Evolutionary conservation across 306 rosid species (phyloP).

Genomic region (Pterocarpus santalinus): DNA sequence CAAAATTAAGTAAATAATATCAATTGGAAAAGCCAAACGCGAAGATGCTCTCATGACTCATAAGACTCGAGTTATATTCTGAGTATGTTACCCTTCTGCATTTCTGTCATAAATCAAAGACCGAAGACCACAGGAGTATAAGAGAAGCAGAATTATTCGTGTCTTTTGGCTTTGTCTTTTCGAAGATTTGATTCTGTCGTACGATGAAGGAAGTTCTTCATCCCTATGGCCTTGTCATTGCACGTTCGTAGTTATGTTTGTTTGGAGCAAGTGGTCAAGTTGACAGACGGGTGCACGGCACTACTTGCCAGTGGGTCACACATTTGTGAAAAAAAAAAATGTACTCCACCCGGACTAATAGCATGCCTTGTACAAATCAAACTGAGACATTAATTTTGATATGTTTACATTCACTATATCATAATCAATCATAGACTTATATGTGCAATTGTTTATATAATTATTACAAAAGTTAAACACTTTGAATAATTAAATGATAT

Average conservation of each 20-base stretch:
- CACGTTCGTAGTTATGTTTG: slow-evolving; percentile 42
- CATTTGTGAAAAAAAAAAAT: not conserved
- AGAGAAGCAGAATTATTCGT: slow-evolving; percentile 16
- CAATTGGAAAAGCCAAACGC: not conserved
- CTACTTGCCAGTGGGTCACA: not conserved
- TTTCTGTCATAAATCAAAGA: slow-evolving; percentile 52
- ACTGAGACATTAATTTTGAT: too few relatives aligned
- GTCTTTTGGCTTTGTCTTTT: slow-evolving; percentile 28
- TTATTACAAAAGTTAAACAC: too few relatives aligned
- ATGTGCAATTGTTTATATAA: too few relatives aligned
- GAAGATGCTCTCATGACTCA: not conserved
- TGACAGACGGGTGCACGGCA: slow-evolving; percentile 39
- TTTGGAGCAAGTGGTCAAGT: slow-evolving; percentile 14
- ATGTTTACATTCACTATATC: too few relatives aligned
- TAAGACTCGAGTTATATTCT: not conserved
- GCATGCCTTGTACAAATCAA: too few relatives aligned
- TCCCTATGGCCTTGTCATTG: slow-evolving; percentile 34
- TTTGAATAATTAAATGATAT: too few relatives aligned
- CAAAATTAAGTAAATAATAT: not conserved
- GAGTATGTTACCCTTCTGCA: slow-evolving; percentile 58
- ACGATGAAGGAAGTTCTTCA: slow-evolving; percentile 38
- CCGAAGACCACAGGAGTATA: slow-evolving; percentile 34
- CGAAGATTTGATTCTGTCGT: slow-evolving; percentile 9
- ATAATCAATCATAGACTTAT: too few relatives aligned
- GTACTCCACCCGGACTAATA: too few relatives aligned